A percentile compares a stretch with the other conserved stretches of the same genome.
Evolutionary conservation across 768 basidiomycete genomes (phyloP).

Genomic region (Nidularia pulvinata): DNA sequence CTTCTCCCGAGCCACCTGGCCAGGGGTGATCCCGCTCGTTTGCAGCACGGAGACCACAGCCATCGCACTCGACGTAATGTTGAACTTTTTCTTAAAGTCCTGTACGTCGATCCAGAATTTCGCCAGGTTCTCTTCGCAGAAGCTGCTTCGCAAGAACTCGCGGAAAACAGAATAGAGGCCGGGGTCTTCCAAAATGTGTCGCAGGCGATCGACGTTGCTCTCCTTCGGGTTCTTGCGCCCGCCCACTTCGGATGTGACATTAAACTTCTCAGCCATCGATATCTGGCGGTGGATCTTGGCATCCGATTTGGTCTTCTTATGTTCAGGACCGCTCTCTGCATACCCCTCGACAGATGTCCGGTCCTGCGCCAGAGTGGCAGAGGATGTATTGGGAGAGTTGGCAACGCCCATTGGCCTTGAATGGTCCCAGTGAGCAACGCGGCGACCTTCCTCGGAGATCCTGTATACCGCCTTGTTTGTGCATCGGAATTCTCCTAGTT

Average conservation of each 20-base stretch:
- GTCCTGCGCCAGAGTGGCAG: constrained; percentile 54
- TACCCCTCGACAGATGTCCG: constrained; percentile 61
- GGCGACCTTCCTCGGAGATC: constrained; percentile 89
- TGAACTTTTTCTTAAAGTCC: constrained; percentile 96
- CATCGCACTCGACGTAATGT: constrained; percentile 90
- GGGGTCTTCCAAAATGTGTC: constrained; percentile 92
- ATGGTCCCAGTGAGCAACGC: constrained; percentile 84
- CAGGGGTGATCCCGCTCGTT: constrained; percentile 52
- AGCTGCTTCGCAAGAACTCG: constrained; percentile 91
- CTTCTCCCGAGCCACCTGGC: constrained; percentile 91
- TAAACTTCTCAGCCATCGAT: constrained; percentile 75
- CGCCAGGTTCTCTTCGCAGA: constrained; percentile 97
- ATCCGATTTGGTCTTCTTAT: constrained; percentile 29
- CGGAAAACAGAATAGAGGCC: constrained; percentile 88
- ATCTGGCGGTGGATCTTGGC: constrained; percentile 79
- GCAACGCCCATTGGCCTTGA: constrained; percentile 31
- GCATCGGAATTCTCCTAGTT: constrained; percentile 95
- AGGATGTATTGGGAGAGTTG: constrained; percentile 67
- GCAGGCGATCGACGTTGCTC: constrained; percentile 89
- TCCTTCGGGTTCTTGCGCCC: constrained; percentile 70
- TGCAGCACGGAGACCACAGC: constrained; percentile 46
- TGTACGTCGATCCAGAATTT: constrained; percentile 94
- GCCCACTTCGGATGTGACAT: constrained; percentile 48
- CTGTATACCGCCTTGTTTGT: constrained; percentile 95
- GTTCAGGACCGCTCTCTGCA: constrained; percentile 20